A percentile compares a stretch with the other conserved stretches of the same genome.
phyloP scores from a whole-genome alignment of 1,139 yeast species.

The Sugiyamaella japonica region DNA sequence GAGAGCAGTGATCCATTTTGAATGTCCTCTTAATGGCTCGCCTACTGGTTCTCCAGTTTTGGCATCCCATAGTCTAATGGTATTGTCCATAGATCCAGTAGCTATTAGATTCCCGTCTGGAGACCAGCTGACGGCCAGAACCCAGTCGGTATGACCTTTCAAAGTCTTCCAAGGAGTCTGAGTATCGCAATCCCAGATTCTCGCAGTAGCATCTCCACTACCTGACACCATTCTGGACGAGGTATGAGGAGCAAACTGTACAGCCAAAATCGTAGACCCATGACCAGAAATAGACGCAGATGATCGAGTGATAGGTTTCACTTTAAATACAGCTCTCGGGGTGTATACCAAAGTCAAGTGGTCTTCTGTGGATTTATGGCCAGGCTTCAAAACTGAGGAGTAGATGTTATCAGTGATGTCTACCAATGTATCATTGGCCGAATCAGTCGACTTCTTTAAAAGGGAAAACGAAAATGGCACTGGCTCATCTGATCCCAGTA shows the following conservation, averaged over 20 bases:
- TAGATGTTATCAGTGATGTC: slow-evolving; percentile 81
- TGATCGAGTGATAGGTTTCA: slow-evolving; percentile 85
- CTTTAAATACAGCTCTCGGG: slow-evolving; percentile 94
- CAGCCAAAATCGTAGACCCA: slow-evolving; percentile 87
- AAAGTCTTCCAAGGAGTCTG: slow-evolving; percentile 85
- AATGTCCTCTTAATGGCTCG: slow-evolving; percentile 72
- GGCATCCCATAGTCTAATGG: slow-evolving; percentile 85
- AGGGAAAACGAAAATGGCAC: slow-evolving; percentile 84
- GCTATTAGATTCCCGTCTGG: slow-evolving; percentile 92
- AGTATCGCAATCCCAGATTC: slow-evolving; percentile 96
- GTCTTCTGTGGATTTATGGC: slow-evolving; percentile 88
- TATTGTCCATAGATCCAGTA: slow-evolving; percentile 94
- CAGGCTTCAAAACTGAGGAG: slow-evolving; percentile 78
- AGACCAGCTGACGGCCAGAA: slow-evolving; percentile 87
- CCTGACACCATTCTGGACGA: slow-evolving; percentile 90
- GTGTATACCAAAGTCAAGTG: slow-evolving; percentile 86
- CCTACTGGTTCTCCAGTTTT: slow-evolving; percentile 75
- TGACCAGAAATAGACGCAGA: slow-evolving; percentile 95
- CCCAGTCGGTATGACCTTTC: slow-evolving; percentile 91
- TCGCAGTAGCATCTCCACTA: slow-evolving; percentile 96
- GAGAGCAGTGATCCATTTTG: slow-evolving; percentile 85
- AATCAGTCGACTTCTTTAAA: slow-evolving; percentile 49
- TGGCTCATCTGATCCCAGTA: slow-evolving; percentile 56
- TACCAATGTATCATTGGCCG: slow-evolving; percentile 47
- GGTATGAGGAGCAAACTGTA: slow-evolving; percentile 91